Evolutionary conservation across 2,329 filamentous ascomycete genomes (phyloP).

Genomic region (Helotiales sp.): DNA sequence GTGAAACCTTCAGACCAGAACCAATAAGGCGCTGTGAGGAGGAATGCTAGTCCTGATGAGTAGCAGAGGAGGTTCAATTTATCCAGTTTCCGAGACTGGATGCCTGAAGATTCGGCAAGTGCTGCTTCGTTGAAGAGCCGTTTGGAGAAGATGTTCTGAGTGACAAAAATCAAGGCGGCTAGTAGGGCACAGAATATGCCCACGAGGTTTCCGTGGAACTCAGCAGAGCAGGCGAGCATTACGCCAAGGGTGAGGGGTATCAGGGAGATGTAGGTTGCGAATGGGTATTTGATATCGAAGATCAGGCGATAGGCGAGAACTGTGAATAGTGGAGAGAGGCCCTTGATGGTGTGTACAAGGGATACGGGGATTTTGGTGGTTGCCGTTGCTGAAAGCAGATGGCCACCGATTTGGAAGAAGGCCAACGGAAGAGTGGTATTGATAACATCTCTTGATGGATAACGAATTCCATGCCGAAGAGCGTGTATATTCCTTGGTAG

Average conservation of each 20-base stretch:
- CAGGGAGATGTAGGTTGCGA: conserved; percentile 82
- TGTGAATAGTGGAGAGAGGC: conserved; percentile 91
- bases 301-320: conserved; percentile 89
- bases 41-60: conserved; percentile 89
- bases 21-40: conserved; percentile 90
- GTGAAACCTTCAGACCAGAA: conserved; percentile 84
- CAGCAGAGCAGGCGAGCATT: conserved; percentile 91
- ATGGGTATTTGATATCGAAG: conserved; percentile 85
- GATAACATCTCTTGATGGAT: conserved; percentile 79
- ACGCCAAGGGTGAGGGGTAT: conserved; percentile 94
- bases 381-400: conserved; percentile 90
- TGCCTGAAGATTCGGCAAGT: conserved; percentile 74
- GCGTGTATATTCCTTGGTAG: conserved; percentile 74
- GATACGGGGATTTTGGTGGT: conserved; percentile 95
- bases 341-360: conserved; percentile 97
- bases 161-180: conserved; percentile 93
- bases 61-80: conserved; percentile 97
- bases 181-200: conserved; percentile 88
- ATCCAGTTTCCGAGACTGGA: conserved; percentile 77
- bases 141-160: conserved; percentile 98
- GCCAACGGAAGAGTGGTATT: conserved; percentile 87
- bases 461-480: conserved; percentile 79
- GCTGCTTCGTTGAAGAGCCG: conserved; percentile 95
- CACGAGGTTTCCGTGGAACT: conserved; percentile 83
- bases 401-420: conserved; percentile 88